Percentiles rank a stretch among this genome's conserved stretches.
These are phyloP conservation scores for Musa acuminata DNA, from an alignment of 176 grass and related monocot genomes.

Conservation along the genomic window DNA sequence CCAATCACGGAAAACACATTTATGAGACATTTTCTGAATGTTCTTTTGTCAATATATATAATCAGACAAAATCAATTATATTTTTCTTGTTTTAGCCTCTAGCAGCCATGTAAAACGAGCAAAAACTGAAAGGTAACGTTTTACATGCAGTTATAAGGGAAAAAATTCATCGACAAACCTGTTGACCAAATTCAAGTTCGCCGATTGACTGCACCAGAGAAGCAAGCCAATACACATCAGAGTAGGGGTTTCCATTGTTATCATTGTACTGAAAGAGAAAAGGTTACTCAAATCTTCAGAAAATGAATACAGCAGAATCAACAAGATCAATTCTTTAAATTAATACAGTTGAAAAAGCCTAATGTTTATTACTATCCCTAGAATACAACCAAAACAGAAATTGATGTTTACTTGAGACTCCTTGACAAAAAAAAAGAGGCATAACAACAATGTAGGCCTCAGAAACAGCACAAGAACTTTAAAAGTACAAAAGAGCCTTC, in stretches of 20 bases:
- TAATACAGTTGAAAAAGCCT: neutral
- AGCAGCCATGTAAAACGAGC: neutral
- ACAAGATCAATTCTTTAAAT: slow-evolving; percentile 1
- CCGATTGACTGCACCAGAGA: slow-evolving; percentile 88
- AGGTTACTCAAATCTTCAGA: neutral
- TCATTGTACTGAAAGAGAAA: slow-evolving; percentile 79
- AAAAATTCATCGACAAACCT: slow-evolving; percentile 41
- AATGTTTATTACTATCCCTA: neutral
- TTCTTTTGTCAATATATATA: neutral
- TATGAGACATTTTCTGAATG: neutral
- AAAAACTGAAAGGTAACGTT: neutral
- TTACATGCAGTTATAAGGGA: neutral
- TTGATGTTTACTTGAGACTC: no score
- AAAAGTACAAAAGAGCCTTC: no score
- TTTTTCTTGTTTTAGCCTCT: neutral
- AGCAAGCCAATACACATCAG: slow-evolving; percentile 88
- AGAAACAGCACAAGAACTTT: no score
- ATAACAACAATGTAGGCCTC: no score
- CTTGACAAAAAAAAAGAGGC: no score
- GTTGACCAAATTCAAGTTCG: slow-evolving; percentile 89
- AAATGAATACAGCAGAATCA: neutral
- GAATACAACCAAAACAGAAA: no score
- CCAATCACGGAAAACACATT: neutral
- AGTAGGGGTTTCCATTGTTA: slow-evolving; percentile 91
- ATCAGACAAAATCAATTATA: neutral